Base-by-base conservation (phyloP, 1,284 basidiomycete species). In the Heterobasidion occidentale region DNA sequence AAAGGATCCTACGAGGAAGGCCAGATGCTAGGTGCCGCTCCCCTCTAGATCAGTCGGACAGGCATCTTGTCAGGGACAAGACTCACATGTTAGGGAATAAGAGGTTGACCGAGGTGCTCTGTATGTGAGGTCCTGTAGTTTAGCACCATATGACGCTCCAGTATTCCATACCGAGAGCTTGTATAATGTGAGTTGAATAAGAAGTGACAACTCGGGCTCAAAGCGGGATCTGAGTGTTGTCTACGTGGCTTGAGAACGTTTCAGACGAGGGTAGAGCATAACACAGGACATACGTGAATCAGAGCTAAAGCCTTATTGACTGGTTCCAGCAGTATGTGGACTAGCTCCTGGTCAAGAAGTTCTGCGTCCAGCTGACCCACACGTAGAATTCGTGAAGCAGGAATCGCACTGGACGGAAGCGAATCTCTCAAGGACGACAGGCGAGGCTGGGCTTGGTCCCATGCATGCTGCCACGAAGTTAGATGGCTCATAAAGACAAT, bases 281-380 rank as follows among this genome's bases (percentile, higher is more conserved):
- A 9, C 17, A 20, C 20, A 12, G 36, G 12, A 74, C 84, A 59
- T 70, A 94, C 92, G 61, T 81, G 81, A 51, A 91, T 74, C 15
- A 85, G 72, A 48, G 77, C 74, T n/a, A 98, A 69, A 1, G 93
- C 84, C 60, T 84, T 86, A 59, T 77, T 77, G 48, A 98, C 71
- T n/a, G 93, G 93, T 56, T 92, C 91, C 62, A 85, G 84, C 17
- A 99, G 78, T 59, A 98, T 75, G 33, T 86, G 80, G 17, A 90
- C 83, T 15, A 99, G 81, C 62, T 98, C 94, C 58, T 88, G 84
- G 72, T 99, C 97, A 49, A 99, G 81, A 35, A 96, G 77, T 64
- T 94, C 89, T 1, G 96, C 87, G 70, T 99, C 97, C 51, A 98
- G 82, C 71, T 98, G 93, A 33, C 89, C 89, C 46, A 98, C 94